A percentile compares a stretch with the other conserved stretches of the same genome.
Evolutionary conservation across 192 early-diverging fungal species (phyloP).

Genomic region (Phycomyces nitens): DNA sequence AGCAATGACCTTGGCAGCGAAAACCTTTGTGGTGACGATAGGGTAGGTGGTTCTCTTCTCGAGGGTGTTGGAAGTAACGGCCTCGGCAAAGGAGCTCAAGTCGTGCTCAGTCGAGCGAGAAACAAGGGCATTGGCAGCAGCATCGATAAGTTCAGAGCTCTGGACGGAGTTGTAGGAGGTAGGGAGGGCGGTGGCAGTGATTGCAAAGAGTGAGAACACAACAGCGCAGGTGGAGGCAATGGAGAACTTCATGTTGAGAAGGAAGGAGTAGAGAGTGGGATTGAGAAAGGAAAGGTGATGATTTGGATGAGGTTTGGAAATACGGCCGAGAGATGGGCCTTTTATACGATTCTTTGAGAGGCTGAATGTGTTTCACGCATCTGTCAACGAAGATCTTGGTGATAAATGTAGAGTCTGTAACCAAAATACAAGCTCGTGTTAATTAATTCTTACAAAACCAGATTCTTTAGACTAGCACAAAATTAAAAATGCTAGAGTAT

Average conservation of each 20-base stretch:
- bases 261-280: background rate
- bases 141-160: background rate
- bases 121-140: background rate
- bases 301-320: no score
- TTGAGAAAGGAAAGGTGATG: no score
- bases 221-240: background rate
- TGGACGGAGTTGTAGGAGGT: background rate
- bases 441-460: no score
- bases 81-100: background rate
- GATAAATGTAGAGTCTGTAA: no score
- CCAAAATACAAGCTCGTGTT: no score
- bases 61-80: background rate
- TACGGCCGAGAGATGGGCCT: no score
- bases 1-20: conserved; percentile 21
- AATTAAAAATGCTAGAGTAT: no score
- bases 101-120: no score
- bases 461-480: no score
- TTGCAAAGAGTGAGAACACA: background rate
- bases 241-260: conserved; percentile 16
- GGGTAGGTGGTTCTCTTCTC: conserved; percentile 19
- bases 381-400: no score
- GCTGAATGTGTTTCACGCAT: no score
- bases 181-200: background rate
- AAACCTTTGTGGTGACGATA: background rate
- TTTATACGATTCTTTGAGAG: no score